Evolutionary conservation across 495 filamentous ascomycete genomes (phyloP), one percentile per base, ranked within the genome.

Genomic region (Ramalina intermedia): DNA sequence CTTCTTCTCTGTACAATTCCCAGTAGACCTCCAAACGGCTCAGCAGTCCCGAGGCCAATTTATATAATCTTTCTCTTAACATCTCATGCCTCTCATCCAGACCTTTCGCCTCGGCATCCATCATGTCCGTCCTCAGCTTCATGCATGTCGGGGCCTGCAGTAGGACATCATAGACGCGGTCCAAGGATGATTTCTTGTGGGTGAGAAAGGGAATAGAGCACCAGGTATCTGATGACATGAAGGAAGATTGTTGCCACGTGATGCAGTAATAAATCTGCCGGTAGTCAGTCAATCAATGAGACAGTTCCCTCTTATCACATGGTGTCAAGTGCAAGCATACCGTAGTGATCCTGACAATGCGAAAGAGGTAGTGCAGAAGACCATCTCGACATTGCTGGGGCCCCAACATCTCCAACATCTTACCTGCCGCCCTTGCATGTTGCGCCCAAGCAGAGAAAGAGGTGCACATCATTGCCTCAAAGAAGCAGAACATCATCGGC

Each of bases 401-500:
- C 13, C 46, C 46, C 14, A 13, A 26, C 36, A 41, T 40, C 23
- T 48, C 46, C 37, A 48, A 21, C 46, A 48, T 48, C 37, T 29
- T 48, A 2, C 13, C 46, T 1, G 46, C 46, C 3, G 46, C 46
- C 20, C 12, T 38, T 23, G 40, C 5, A 39, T 48, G 46, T 23
- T 48, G 18, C 13, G 46, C n/a, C 46, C 46, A 41, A 11, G 46
- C 46, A 8, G 20, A 11, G 36, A 41, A 29, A 16, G 46, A 48
- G 11, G 46, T 48, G 6, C 16, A 26, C 46, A 48, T 41, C n/a
- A 41, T n/a, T 3, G 36, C 37, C 36, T 48, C 37, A 36, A 41
- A 48, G 5, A 48, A 14, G 7, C 35, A 48, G 20, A 48, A 48
- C 46, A 48, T 48, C 21, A 48, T 7, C 3, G 46, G 46, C 27